Evolutionary conservation across 345 rosid species (phyloP), one percentile per base, ranked within the genome.

Genomic region (Lepidium sativum): DNA sequence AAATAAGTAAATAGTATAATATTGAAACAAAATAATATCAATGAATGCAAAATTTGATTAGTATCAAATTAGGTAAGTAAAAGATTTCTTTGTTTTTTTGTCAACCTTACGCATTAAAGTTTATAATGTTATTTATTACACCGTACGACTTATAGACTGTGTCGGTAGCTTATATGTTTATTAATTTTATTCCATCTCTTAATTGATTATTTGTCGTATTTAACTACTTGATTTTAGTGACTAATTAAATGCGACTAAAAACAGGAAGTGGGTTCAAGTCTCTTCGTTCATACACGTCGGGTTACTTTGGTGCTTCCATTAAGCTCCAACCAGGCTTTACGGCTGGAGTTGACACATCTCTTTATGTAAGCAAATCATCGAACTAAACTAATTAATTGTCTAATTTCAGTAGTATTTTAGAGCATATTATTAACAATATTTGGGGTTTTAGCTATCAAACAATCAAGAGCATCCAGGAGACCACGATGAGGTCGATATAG

Each of bases 181-280:
- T 43, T 45, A 18, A 5, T 45, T 65, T 1, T 13, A 31, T 40
- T 69, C 18, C 4, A 6, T 39, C 5, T n/a, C 52, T 53, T 18
- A 21, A 23, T 25, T 2, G 14, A 12, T 23, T 9, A 42, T 56
- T 29, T 17, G 31, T 34, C 33, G 11, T 63, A 29, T 42, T 21
- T 41, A 52, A 42, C 38, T 49, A 31, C 14, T 15, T 15, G 29
- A 64, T 45, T 57, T n/a, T 20, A 16, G 27, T 33, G 54, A 51
- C 15, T 60, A 1, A 51, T 51, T 29, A 40, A 43, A 50, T 73
- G 29, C 51, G 61, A 38, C 12, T 59, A 29, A 2, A 20, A 78
- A 64, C 82, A 92, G 98, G 98, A 54, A 87, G 98, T 74, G 98
- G 98, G 67, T 92, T 79, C 74, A 89, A 92, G 81, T 92, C 98